Conservation (phyloP, 768 basidiomycete genomes). For the Boletus bicolor region DNA sequence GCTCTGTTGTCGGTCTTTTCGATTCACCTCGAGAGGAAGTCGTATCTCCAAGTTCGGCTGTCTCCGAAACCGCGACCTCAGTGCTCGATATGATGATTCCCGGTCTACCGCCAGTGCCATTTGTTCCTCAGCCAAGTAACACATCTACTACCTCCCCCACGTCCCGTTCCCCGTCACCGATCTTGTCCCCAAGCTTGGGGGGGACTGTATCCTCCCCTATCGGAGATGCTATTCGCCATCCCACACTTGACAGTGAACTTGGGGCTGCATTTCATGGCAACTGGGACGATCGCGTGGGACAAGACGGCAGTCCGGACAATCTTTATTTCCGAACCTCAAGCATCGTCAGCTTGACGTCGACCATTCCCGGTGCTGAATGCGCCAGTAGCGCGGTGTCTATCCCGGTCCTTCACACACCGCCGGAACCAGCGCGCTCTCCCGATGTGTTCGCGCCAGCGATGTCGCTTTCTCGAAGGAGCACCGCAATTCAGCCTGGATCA, state of each 20-base stretch:
- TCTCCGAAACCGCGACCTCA: constrained; percentile 17
- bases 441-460: constrained; percentile 2
- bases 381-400: background rate
- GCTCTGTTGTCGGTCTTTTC: constrained; percentile 64
- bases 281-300: constrained; percentile 14
- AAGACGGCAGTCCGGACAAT: constrained; percentile 29
- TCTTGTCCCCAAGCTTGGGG: background rate
- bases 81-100: constrained; percentile 33
- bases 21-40: constrained; percentile 32
- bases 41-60: constrained; percentile 6
- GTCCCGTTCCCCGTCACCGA: constrained; percentile 25
- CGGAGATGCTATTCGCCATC: constrained; percentile 17
- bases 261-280: constrained; percentile 43
- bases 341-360: constrained; percentile 48
- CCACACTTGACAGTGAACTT: constrained; percentile 56
- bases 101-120: constrained; percentile 32
- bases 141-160: constrained; percentile 14
- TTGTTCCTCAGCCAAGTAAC: constrained; percentile 32
- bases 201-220: constrained; percentile 7
- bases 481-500: constrained; percentile 3
- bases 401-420: background rate
- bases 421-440: background rate
- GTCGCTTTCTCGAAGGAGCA: constrained; percentile 7
- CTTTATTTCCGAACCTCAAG: constrained; percentile 54
- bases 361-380: constrained; percentile 27